phyloP scores from a whole-genome alignment of 225 moss, liverwort and hornwort genomes.

The Bryoerythrophyllum caledonicum region DNA sequence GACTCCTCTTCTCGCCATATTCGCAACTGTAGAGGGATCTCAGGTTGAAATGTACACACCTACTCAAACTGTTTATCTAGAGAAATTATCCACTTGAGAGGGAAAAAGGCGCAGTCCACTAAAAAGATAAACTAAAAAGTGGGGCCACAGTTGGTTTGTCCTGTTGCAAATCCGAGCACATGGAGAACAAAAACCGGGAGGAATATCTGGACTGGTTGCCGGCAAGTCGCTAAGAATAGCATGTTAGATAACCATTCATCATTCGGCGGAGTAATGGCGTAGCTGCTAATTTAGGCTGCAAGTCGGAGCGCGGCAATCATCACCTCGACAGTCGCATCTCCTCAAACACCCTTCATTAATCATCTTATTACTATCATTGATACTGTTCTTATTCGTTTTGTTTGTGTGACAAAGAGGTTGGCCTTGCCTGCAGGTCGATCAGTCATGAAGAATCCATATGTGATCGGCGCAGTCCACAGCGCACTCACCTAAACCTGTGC shows the following conservation, averaged over 20 bases:
- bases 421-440: not conserved
- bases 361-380: not conserved
- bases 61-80: not conserved
- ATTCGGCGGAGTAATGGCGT: constrained; percentile 10
- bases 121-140: not conserved
- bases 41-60: not conserved
- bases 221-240: not conserved
- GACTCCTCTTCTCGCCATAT: not conserved
- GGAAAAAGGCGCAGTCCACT: constrained; percentile 3
- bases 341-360: not conserved
- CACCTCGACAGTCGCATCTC: not conserved
- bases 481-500: constrained; percentile 37
- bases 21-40: no score
- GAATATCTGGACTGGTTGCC: constrained; percentile 15
- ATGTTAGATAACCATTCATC: not conserved
- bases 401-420: not conserved
- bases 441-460: constrained; percentile 45
- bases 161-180: constrained; percentile 1
- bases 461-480: constrained; percentile 42
- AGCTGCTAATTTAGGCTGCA: not conserved
- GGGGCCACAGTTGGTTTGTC: not conserved
- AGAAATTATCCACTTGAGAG: constrained; percentile 2
- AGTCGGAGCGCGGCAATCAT: not conserved
- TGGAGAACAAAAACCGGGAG: not conserved
- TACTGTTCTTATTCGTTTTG: not conserved